phyloP scores from a whole-genome alignment of 345 rosid genomes.

The Acer saccharum region DNA sequence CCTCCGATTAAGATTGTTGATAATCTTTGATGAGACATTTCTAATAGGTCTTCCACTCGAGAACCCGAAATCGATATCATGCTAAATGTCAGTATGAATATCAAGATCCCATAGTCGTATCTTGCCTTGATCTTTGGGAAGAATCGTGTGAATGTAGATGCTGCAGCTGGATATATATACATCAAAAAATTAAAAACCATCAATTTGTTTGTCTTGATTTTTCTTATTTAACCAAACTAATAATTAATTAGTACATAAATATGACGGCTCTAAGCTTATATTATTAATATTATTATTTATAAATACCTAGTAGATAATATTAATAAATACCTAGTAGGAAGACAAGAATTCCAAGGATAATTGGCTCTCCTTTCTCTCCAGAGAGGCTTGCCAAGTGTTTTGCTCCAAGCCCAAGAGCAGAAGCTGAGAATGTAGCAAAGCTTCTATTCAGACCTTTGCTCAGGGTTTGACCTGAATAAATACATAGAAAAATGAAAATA shows the following conservation, averaged over 20 bases:
- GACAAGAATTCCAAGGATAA: constrained; percentile 67
- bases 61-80: constrained; percentile 75
- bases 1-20: constrained; percentile 74
- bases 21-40: constrained; percentile 52
- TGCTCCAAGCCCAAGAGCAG: constrained; percentile 64
- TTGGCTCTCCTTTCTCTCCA: constrained; percentile 64
- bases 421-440: constrained; percentile 66
- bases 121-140: constrained; percentile 74
- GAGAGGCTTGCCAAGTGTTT: constrained; percentile 56
- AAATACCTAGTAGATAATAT: constrained; percentile 39
- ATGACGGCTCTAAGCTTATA: not conserved
- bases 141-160: constrained; percentile 69
- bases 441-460: constrained; percentile 70
- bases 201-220: not conserved
- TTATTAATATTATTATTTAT: not conserved
- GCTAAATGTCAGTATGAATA: constrained; percentile 80
- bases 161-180: constrained; percentile 44
- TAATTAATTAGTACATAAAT: not conserved
- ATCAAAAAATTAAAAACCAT: not conserved
- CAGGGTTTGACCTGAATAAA: constrained; percentile 62
- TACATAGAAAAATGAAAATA: not conserved
- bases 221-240: not conserved
- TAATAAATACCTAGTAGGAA: constrained; percentile 50
- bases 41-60: constrained; percentile 53
- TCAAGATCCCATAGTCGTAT: constrained; percentile 78